These are phyloP conservation scores for Coniosporium apollinis DNA, from an alignment of 495 filamentous ascomycete genomes.

Conservation along the genomic window DNA sequence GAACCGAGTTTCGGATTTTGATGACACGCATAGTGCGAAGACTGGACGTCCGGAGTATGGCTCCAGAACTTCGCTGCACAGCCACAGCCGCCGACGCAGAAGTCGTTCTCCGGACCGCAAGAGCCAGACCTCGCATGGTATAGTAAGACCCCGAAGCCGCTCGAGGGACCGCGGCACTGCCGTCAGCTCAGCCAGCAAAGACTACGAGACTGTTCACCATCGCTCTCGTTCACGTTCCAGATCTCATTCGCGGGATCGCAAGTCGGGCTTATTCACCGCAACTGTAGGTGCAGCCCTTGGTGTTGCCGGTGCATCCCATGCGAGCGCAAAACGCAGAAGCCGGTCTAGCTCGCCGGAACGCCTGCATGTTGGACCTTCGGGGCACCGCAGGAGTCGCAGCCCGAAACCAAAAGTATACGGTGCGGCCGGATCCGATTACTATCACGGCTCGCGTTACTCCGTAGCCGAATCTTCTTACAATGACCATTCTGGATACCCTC, in stretches of 20 bases:
- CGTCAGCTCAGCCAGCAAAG: slow-evolving; percentile 8
- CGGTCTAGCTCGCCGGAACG: slow-evolving; percentile 5
- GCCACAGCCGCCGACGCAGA: slow-evolving; percentile 18
- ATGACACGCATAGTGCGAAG: slow-evolving; percentile 42
- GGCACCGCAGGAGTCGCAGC: not conserved
- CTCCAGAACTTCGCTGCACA: slow-evolving; percentile 21
- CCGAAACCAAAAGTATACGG: slow-evolving; percentile 1
- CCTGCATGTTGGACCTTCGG: slow-evolving; percentile 5
- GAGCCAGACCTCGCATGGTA: slow-evolving; percentile 31
- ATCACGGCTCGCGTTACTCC: no score
- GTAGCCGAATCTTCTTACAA: no score
- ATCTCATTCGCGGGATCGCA: slow-evolving; percentile 29
- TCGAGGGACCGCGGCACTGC: slow-evolving; percentile 12
- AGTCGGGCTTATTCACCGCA: slow-evolving; percentile 27
- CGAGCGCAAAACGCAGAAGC: slow-evolving; percentile 3
- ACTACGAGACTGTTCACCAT: slow-evolving; percentile 9
- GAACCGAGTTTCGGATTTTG: slow-evolving; percentile 35
- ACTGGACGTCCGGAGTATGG: slow-evolving; percentile 27
- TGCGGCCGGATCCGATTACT: no score
- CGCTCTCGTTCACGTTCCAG: slow-evolving; percentile 28
- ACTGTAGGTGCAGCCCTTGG: slow-evolving; percentile 25
- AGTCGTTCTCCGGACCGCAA: slow-evolving; percentile 22
- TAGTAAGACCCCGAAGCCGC: slow-evolving; percentile 12
- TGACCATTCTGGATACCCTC: no score
- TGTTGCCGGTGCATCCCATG: slow-evolving; percentile 17